Percentiles rank a stretch among this genome's conserved stretches.
These are phyloP conservation scores for Fusarium sp. DNA, from an alignment of 2,329 filamentous ascomycete genomes.

Conservation along the genomic window DNA sequence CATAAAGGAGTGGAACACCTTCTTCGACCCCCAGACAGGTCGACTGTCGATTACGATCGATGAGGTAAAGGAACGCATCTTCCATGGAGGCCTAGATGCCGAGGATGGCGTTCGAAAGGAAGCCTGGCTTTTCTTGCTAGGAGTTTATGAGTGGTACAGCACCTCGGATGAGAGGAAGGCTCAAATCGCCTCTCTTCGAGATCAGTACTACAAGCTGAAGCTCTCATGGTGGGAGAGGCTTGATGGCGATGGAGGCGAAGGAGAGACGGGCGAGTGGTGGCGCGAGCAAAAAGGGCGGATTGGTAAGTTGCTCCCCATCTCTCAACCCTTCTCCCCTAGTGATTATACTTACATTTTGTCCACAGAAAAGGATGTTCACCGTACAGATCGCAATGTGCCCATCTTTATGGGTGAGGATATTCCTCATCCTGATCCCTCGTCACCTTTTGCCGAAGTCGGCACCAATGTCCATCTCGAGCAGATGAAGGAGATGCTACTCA, in stretches of 20 bases:
- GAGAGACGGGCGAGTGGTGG: constrained; percentile 94
- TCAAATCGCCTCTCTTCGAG: constrained; percentile 84
- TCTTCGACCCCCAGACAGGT: constrained; percentile 83
- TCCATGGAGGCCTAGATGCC: constrained; percentile 89
- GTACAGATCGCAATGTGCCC: constrained; percentile 94
- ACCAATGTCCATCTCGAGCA: constrained; percentile 99
- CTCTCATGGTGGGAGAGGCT: constrained; percentile 96
- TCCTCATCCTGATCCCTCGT: constrained; percentile 94
- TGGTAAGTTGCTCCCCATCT: constrained; percentile 69
- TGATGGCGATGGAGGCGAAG: constrained; percentile 81
- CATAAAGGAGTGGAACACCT: constrained; percentile 88
- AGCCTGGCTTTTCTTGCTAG: constrained; percentile 94
- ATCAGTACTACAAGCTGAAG: constrained; percentile 95
- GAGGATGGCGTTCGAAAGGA: constrained; percentile 96
- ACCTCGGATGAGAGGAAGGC: constrained; percentile 86
- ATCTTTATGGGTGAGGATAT: constrained; percentile 97
- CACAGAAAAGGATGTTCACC: constrained; percentile 97
- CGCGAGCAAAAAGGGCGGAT: constrained; percentile 93
- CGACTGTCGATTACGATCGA: constrained; percentile 83
- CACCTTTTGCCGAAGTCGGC: constrained; percentile 90
- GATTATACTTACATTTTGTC: constrained; percentile 27
- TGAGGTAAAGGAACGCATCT: constrained; percentile 97
- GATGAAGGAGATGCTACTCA: constrained; percentile 98
- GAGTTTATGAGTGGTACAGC: constrained; percentile 94
- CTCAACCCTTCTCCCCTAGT: constrained; percentile 8